Evolutionary conservation across 2,329 filamentous ascomycete genomes (phyloP).

Genomic region (Aureobasidium sp.): DNA sequence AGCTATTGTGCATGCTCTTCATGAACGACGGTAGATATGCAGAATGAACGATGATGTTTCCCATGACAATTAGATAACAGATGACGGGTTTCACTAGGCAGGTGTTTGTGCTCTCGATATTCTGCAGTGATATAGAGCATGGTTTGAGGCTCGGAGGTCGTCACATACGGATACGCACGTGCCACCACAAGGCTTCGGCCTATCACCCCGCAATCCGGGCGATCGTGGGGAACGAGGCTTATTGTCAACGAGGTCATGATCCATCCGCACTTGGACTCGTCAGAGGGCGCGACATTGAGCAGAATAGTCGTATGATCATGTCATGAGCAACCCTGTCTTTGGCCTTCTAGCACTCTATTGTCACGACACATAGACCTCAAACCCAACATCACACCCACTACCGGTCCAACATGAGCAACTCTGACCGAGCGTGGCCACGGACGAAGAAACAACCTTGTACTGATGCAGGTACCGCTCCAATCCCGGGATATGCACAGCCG

Average conservation of each 20-base stretch:
- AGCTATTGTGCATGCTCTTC: neutral
- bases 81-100: too few species aligned
- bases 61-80: neutral
- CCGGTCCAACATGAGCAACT: neutral
- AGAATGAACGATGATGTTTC: neutral
- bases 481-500: slow-evolving; percentile 29
- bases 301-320: slow-evolving; percentile 5
- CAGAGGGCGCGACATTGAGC: neutral
- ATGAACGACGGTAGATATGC: neutral
- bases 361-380: neutral
- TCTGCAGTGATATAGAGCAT: too few species aligned
- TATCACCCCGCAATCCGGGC: too few species aligned
- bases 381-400: neutral
- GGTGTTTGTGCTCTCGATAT: too few species aligned
- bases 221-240: neutral
- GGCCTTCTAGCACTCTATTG: too few species aligned
- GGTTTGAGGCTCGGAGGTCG: too few species aligned
- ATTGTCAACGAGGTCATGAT: neutral
- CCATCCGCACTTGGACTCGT: neutral
- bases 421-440: neutral
- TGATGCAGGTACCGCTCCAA: slow-evolving; percentile 10
- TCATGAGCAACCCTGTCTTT: neutral
- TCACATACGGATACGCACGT: neutral
- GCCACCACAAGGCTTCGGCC: neutral
- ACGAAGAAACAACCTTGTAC: slow-evolving; percentile 3